Base-by-base conservation (phyloP, 176 grass and related monocot species). In the Aegilops bicornis region DNA sequence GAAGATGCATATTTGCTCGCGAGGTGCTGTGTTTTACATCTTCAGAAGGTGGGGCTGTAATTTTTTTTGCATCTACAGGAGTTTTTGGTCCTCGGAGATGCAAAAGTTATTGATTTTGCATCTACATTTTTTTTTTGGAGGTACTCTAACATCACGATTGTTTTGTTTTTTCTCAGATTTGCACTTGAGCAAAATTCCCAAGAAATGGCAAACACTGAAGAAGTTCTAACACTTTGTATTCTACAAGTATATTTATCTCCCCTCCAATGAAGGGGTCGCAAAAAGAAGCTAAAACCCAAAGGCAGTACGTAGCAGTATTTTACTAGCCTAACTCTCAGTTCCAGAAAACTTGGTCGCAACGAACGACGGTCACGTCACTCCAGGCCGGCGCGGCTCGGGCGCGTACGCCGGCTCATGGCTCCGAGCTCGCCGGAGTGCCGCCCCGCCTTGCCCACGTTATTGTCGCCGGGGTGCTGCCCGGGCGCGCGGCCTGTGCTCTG, bases 331-430 rank as follows among this genome's bases (percentile, higher is more conserved):
- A 12, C 43, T 39, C 61, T 58, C 0, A 22, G 79, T 67, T n/a
- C 16, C 43, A 47, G 14, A 47, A 47, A 47, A 47, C 43, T 47
- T 13, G 42, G 25, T 54, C 6, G 77, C 48, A 15, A 73, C 39
- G 27, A 45, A 15, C 6, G 24, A 54, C 47, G 17, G 40, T 17
- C 7, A 23, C 40, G 65, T 90, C 80, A 84, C 61, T 40, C 43
- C 30, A 52, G 36, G 80, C 61, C 61, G 65, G 16, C 31, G n/a
- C 31, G 88, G 37, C 77, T 61, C 10, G 69, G 25, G 31, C 81
- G 64, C 20, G 70, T 78, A 47, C 75, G 84, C 48, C 68, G 40
- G 86, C 48, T 85, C 30, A 69, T 87, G 15, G 73, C 47, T 4
- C 47, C 73, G 4, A 56, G 47, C 16, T 77, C 73, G 16, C 27